Conservation (phyloP, 306 rosid genomes). For the Sophora flavescens region DNA sequence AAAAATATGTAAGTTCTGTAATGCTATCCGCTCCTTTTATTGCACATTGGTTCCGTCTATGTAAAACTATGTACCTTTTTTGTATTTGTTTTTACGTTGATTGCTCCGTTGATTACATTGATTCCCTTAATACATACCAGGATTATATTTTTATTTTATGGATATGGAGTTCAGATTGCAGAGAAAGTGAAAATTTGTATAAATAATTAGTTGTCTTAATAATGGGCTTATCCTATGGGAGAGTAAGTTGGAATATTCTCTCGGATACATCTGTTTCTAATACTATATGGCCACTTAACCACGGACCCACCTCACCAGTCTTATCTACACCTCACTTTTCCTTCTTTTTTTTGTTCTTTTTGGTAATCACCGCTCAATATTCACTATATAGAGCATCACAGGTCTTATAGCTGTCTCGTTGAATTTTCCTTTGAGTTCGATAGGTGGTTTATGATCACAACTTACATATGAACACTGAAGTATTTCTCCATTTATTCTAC, state of each 20-base stretch:
- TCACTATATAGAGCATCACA: neutral
- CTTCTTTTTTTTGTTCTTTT: neutral
- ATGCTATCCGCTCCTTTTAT: constrained; percentile 20
- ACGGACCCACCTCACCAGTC: neutral
- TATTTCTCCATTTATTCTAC: constrained; percentile 29
- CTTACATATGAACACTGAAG: neutral
- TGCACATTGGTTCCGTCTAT: constrained; percentile 1
- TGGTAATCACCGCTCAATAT: neutral
- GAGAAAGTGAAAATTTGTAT: constrained; percentile 1
- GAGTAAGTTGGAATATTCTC: constrained; percentile 12
- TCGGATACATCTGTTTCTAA: constrained; percentile 15
- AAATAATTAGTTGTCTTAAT: neutral
- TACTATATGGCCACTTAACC: constrained; percentile 5
- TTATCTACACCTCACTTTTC: neutral
- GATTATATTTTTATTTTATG: constrained; percentile 27
- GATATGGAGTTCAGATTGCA: constrained; percentile 10
- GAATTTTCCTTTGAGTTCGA: constrained; percentile 21
- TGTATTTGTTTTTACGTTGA: neutral
- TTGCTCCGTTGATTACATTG: neutral
- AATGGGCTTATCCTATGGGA: constrained; percentile 6
- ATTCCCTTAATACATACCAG: neutral
- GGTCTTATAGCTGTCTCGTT: constrained; percentile 11
- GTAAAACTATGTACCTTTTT: neutral
- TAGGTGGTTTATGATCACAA: constrained; percentile 9
- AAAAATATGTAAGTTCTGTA: constrained; percentile 69